Evolutionary conservation across 1,284 basidiomycete genomes (phyloP).

Genomic region (Macrocystidia cucumis): DNA sequence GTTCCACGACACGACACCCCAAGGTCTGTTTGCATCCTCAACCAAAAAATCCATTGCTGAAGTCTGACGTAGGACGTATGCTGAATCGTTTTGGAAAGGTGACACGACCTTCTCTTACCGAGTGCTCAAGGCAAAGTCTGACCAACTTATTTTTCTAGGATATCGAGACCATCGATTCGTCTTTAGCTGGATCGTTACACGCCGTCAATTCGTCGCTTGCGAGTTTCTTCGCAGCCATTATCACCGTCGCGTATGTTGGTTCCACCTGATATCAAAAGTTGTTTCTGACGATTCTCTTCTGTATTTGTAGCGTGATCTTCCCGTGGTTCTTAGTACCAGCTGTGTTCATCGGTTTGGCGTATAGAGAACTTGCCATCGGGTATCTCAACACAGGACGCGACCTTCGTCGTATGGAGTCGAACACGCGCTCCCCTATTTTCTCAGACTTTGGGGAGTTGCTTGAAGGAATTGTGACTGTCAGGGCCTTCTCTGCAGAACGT

Average conservation of each 20-base stretch:
- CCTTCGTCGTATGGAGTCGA: slow-evolving; percentile 73
- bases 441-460: slow-evolving; percentile 76
- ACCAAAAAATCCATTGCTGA: not conserved
- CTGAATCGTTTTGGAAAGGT: slow-evolving; percentile 62
- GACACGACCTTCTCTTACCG: slow-evolving; percentile 2
- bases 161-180: slow-evolving; percentile 71
- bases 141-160: too few species aligned
- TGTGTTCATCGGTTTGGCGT: slow-evolving; percentile 51
- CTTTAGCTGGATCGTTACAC: slow-evolving; percentile 63
- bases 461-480: slow-evolving; percentile 77
- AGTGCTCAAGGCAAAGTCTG: not conserved
- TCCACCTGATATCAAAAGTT: too few species aligned
- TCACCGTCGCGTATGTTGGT: slow-evolving; percentile 48
- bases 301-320: slow-evolving; percentile 44
- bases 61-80: slow-evolving; percentile 38
- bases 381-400: slow-evolving; percentile 76
- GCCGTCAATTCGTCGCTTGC: slow-evolving; percentile 69
- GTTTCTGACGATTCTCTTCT: slow-evolving; percentile 6
- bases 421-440: slow-evolving; percentile 64
- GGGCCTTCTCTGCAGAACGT: slow-evolving; percentile 81
- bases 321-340: slow-evolving; percentile 73
- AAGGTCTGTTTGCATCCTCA: slow-evolving; percentile 23
- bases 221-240: slow-evolving; percentile 59
- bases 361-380: slow-evolving; percentile 58
- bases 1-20: slow-evolving; percentile 37